These are phyloP conservation scores for Emydomyces testavorans DNA, from an alignment of 2,329 filamentous ascomycete species.

Conservation along the genomic window DNA sequence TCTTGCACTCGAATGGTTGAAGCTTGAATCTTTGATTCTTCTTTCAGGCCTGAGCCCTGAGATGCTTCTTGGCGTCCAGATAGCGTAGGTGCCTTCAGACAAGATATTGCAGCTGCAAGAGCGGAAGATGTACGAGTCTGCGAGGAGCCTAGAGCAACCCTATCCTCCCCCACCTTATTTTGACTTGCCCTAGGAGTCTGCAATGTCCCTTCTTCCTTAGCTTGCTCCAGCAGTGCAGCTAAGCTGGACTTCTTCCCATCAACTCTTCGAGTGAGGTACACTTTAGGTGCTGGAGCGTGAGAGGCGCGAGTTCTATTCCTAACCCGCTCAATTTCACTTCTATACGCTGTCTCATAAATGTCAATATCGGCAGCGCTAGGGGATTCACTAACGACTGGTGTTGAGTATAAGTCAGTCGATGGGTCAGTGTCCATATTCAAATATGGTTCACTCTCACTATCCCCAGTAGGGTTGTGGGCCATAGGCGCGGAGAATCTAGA, in stretches of 20 bases:
- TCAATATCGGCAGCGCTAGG: conserved; percentile 74
- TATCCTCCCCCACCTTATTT: background rate
- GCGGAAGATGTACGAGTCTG: background rate
- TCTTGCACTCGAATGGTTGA: background rate
- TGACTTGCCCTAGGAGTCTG: background rate
- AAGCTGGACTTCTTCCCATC: conserved; percentile 30
- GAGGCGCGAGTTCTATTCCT: conserved; percentile 32
- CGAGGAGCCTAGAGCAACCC: background rate
- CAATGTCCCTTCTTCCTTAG: conserved; percentile 16
- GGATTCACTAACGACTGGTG: conserved; percentile 48
- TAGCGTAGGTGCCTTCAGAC: background rate
- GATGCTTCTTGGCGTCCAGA: background rate
- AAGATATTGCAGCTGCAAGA: conserved; percentile 4
- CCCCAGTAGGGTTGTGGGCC: background rate
- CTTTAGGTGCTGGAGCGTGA: conserved; percentile 39
- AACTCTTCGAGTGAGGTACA: conserved; percentile 47
- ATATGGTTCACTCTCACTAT: background rate
- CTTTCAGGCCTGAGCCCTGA: background rate
- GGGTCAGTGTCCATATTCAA: background rate
- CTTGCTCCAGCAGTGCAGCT: conserved; percentile 24
- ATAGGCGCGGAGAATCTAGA: conserved; percentile 25
- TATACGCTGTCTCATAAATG: conserved; percentile 80
- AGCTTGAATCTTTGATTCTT: background rate
- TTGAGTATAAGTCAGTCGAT: background rate
- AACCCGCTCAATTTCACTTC: conserved; percentile 68